These are phyloP conservation scores for Rickenella mellea DNA, from an alignment of 768 basidiomycete genomes.

Conservation along the genomic window DNA sequence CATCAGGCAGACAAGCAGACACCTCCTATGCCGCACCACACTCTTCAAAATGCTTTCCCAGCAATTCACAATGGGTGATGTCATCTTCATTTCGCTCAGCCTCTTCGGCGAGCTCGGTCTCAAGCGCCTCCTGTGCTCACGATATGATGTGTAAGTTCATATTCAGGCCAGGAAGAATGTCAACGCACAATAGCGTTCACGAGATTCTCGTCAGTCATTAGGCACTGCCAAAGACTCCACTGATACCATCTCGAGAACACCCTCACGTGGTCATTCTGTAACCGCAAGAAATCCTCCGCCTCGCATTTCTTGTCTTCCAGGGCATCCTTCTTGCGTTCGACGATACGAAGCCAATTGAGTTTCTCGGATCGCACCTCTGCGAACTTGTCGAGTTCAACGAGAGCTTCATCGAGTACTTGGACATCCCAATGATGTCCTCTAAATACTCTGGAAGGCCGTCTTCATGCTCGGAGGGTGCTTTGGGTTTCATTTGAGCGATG, in stretches of 20 bases:
- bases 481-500: slow-evolving; percentile 98
- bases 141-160: neutral
- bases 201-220: slow-evolving; percentile 51
- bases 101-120: slow-evolving; percentile 58
- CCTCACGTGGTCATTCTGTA: slow-evolving; percentile 71
- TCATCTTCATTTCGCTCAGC: slow-evolving; percentile 72
- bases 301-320: slow-evolving; percentile 85
- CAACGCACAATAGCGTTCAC: slow-evolving; percentile 49
- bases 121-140: slow-evolving; percentile 44
- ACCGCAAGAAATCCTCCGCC: slow-evolving; percentile 75
- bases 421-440: slow-evolving; percentile 97
- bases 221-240: slow-evolving; percentile 66
- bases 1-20: slow-evolving; percentile 5
- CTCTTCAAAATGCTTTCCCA: slow-evolving; percentile 61
- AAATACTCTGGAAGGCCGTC: slow-evolving; percentile 96
- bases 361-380: slow-evolving; percentile 79
- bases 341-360: slow-evolving; percentile 77
- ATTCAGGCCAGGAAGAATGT: neutral
- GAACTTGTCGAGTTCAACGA: slow-evolving; percentile 70
- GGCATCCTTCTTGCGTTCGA: slow-evolving; percentile 84
- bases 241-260: slow-evolving; percentile 77
- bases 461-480: slow-evolving; percentile 86
- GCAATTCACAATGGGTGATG: slow-evolving; percentile 59
- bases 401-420: slow-evolving; percentile 76
- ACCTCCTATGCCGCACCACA: slow-evolving; percentile 67